Conservation (phyloP, 257 asterid species). For the Lavandula angustifolia region DNA sequence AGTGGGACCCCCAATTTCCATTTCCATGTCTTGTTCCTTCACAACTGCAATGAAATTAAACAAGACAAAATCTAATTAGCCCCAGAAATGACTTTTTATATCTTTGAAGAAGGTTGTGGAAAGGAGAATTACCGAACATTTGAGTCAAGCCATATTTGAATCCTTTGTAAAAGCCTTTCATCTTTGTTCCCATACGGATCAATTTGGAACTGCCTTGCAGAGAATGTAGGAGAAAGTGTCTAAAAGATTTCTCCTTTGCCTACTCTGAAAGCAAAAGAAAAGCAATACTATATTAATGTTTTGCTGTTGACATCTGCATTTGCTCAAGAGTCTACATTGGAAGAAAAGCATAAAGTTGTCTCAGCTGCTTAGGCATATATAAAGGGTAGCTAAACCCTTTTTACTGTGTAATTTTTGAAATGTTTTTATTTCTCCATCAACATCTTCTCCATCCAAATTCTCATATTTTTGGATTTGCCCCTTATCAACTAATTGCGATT, state of each 20-base stretch:
- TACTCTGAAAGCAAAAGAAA: constrained; percentile 41
- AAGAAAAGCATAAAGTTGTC: constrained; percentile 11
- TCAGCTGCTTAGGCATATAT: no score
- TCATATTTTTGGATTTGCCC: no score
- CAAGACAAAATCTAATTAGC: neutral
- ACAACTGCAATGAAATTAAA: constrained; percentile 41
- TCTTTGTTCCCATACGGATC: constrained; percentile 56
- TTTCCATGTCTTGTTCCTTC: constrained; percentile 65
- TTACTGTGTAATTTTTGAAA: no score
- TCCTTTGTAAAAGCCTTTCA: constrained; percentile 76
- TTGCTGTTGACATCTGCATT: no score
- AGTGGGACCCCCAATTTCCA: constrained; percentile 67
- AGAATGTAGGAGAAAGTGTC: constrained; percentile 33
- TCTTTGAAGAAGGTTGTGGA: neutral
- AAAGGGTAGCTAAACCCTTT: no score
- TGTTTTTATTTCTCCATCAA: no score
- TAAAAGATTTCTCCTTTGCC: constrained; percentile 46
- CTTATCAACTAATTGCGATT: no score
- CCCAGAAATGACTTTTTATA: neutral
- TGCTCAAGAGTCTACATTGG: neutral
- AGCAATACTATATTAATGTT: neutral
- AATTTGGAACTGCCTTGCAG: no score
- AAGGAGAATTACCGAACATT: constrained; percentile 50
- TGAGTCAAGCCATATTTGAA: constrained; percentile 56
- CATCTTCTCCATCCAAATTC: no score